Evolutionary conservation across 1,284 basidiomycete species (phyloP).

Genomic region (Cutaneotrichosporon sp.): DNA sequence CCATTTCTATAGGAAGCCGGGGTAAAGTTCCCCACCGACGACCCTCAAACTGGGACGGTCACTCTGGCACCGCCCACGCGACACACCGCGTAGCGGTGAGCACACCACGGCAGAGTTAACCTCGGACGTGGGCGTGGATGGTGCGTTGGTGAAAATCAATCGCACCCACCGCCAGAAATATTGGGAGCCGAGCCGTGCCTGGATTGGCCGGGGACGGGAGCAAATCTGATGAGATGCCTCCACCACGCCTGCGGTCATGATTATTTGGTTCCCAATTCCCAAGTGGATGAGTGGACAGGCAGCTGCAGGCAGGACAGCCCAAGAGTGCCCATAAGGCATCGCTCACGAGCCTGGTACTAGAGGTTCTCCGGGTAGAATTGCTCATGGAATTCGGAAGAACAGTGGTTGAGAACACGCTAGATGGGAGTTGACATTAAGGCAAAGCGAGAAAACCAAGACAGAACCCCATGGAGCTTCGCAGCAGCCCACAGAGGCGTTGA

Average conservation of each 20-base stretch:
- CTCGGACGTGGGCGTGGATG: neutral
- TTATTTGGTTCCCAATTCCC: too few species aligned
- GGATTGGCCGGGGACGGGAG: neutral
- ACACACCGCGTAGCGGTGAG: neutral
- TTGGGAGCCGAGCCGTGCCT: neutral
- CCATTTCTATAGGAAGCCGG: constrained; percentile 49
- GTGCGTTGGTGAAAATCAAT: neutral
- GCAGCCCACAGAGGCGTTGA: too few species aligned
- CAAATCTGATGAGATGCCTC: neutral
- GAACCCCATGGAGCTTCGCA: too few species aligned
- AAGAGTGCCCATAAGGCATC: too few species aligned
- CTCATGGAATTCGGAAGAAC: too few species aligned
- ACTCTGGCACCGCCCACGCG: constrained; percentile 19
- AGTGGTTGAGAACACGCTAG: too few species aligned
- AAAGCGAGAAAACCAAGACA: too few species aligned
- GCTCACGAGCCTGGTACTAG: too few species aligned
- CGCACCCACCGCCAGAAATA: neutral
- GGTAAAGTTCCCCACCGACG: constrained; percentile 35
- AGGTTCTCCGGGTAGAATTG: too few species aligned
- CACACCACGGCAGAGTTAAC: neutral
- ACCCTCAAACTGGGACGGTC: constrained; percentile 49
- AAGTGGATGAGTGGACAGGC: too few species aligned
- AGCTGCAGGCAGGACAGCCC: too few species aligned
- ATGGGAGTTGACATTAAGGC: too few species aligned
- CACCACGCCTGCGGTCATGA: neutral